Evolutionary conservation across 2,329 filamentous ascomycete genomes (phyloP).

Genomic region (Ceratocystis destructans): DNA sequence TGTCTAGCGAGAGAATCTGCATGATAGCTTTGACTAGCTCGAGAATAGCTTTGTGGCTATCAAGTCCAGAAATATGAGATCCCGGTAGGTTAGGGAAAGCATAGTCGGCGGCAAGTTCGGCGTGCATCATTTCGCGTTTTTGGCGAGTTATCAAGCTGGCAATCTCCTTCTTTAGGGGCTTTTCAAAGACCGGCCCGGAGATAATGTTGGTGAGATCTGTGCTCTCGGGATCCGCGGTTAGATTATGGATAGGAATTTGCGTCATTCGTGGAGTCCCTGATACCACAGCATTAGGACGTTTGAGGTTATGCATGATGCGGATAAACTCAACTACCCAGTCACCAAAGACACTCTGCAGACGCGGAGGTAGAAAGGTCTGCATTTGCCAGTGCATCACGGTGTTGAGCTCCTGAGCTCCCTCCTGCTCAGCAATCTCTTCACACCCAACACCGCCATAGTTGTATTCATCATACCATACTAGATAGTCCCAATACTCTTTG

Average conservation of each 20-base stretch:
- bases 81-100: constrained; percentile 69
- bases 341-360: constrained; percentile 72
- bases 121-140: constrained; percentile 76
- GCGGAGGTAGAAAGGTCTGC: constrained; percentile 67
- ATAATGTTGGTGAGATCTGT: constrained; percentile 37
- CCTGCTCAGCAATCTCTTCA: constrained; percentile 58
- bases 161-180: constrained; percentile 81
- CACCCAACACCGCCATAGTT: constrained; percentile 96
- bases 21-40: constrained; percentile 88
- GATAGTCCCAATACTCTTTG: constrained; percentile 98
- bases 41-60: constrained; percentile 33
- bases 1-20: constrained; percentile 83
- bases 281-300: constrained; percentile 46
- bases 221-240: constrained; percentile 46
- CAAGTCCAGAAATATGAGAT: constrained; percentile 36
- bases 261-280: constrained; percentile 35
- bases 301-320: constrained; percentile 79
- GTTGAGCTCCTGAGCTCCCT: constrained; percentile 60
- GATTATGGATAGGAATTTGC: constrained; percentile 43
- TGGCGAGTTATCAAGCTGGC: constrained; percentile 68
- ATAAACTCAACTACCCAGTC: constrained; percentile 94
- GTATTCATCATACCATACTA: constrained; percentile 98
- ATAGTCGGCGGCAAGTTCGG: constrained; percentile 77
- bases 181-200: constrained; percentile 71
- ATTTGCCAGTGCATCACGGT: constrained; percentile 99